Percentiles rank a stretch among this genome's conserved stretches.
These are phyloP conservation scores for Polysphondylium violaceum DNA, from an alignment of 78 protist species.

Conservation along the genomic window DNA sequence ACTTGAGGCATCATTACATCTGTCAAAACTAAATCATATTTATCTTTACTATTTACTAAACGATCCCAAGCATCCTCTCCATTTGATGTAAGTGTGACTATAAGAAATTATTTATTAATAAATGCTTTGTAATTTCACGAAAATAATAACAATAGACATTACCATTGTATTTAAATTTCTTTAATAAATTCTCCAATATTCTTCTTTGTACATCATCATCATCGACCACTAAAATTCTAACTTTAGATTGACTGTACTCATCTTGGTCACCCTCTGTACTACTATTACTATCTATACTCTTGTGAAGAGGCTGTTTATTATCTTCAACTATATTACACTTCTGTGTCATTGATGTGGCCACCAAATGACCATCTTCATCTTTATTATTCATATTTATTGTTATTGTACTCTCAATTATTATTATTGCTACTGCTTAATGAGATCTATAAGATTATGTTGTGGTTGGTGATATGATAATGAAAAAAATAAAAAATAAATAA, in stretches of 20 bases:
- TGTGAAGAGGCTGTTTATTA: too few species aligned
- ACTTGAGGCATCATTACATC: conserved; percentile 79
- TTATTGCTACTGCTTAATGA: background rate
- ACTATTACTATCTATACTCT: background rate
- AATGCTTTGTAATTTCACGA: background rate
- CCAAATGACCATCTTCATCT: background rate
- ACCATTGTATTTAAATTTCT: conserved; percentile 41
- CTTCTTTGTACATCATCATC: conserved; percentile 53
- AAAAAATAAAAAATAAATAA: too few species aligned
- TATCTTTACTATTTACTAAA: conserved; percentile 34
- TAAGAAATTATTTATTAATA: too few species aligned
- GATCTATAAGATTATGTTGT: background rate
- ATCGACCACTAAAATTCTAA: conserved; percentile 27
- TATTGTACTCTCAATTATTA: background rate
- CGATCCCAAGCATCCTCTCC: conserved; percentile 75
- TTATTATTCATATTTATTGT: background rate
- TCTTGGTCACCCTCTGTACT: background rate
- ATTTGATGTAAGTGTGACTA: conserved; percentile 53
- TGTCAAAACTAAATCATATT: conserved; percentile 73
- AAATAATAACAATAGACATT: background rate
- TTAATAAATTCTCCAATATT: conserved; percentile 30
- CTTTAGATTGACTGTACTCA: conserved; percentile 26
- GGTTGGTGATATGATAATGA: background rate
- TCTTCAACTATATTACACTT: too few species aligned
- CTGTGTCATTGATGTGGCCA: too few species aligned